phyloP scores from a whole-genome alignment of 352 stramenopile species.

The Pythium apleroticum region DNA sequence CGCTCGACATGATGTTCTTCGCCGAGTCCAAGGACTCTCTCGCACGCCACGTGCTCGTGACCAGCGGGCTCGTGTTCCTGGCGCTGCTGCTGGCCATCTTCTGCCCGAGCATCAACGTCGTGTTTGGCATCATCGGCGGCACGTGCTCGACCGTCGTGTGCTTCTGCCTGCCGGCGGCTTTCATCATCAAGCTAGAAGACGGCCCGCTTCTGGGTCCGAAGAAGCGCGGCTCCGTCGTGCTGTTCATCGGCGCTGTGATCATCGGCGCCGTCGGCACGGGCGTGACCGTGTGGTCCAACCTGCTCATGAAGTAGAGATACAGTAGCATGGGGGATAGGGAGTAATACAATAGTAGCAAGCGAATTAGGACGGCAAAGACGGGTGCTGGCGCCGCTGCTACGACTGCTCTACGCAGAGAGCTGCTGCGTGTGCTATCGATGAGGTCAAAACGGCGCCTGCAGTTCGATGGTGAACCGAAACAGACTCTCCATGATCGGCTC shows the following conservation, averaged over 20 bases:
- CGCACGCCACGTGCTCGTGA: constrained; percentile 66
- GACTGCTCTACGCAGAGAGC: too few relatives aligned
- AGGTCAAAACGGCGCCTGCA: constrained; percentile 26
- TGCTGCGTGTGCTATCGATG: too few relatives aligned
- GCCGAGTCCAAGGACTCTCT: constrained; percentile 68
- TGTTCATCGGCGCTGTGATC: constrained; percentile 70
- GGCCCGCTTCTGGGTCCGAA: constrained; percentile 63
- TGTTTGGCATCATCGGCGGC: constrained; percentile 85
- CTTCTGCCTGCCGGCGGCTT: constrained; percentile 81
- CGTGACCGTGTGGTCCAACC: constrained; percentile 74
- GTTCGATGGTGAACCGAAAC: constrained; percentile 49
- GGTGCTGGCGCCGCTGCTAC: too few relatives aligned
- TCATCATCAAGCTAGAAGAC: constrained; percentile 85
- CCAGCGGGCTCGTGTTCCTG: constrained; percentile 54
- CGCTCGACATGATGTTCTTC: constrained; percentile 90
- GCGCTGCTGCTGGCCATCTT: constrained; percentile 80
- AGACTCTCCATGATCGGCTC: constrained; percentile 58
- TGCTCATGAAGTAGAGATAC: constrained; percentile 21
- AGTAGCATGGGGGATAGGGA: neutral
- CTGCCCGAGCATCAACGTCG: constrained; percentile 83
- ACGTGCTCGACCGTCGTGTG: constrained; percentile 84
- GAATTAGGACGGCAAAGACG: neutral
- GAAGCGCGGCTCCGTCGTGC: constrained; percentile 71
- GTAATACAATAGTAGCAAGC: neutral
- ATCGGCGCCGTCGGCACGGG: constrained; percentile 67